A percentile compares a stretch with the other conserved stretches of the same genome.
Evolutionary conservation across 306 rosid genomes (phyloP).

Genomic region (Psophocarpus tetragonolobus): DNA sequence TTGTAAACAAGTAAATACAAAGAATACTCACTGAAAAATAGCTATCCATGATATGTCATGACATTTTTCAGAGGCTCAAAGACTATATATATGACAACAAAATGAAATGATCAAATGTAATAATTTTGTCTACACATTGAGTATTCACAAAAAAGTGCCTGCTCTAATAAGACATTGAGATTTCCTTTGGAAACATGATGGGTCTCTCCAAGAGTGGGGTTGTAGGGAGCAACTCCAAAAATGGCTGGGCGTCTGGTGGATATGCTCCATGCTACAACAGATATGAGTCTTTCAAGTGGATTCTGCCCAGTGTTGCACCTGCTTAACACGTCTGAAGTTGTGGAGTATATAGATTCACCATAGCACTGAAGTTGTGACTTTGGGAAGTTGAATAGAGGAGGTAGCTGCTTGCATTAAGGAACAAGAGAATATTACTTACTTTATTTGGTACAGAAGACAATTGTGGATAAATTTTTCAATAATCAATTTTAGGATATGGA

Average conservation of each 20-base stretch:
- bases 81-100: neutral
- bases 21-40: neutral
- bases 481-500: no score
- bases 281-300: slow-evolving; percentile 55
- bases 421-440: neutral
- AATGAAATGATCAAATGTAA: neutral
- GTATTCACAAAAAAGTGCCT: slow-evolving; percentile 40
- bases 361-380: slow-evolving; percentile 73
- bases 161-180: slow-evolving; percentile 59
- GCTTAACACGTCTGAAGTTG: slow-evolving; percentile 46
- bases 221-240: slow-evolving; percentile 64
- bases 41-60: neutral
- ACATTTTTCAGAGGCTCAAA: neutral
- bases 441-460: neutral
- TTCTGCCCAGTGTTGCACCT: slow-evolving; percentile 50
- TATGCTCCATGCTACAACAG: slow-evolving; percentile 63
- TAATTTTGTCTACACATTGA: neutral
- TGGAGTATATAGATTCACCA: slow-evolving; percentile 60
- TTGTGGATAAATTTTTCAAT: no score
- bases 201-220: slow-evolving; percentile 80
- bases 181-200: slow-evolving; percentile 63
- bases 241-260: slow-evolving; percentile 55
- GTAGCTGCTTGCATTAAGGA: slow-evolving; percentile 42
- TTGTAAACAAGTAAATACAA: slow-evolving; percentile 28
- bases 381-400: slow-evolving; percentile 64